These are phyloP conservation scores for Ajuga reptans DNA, from an alignment of 305 asterid species.

Conservation along the genomic window DNA sequence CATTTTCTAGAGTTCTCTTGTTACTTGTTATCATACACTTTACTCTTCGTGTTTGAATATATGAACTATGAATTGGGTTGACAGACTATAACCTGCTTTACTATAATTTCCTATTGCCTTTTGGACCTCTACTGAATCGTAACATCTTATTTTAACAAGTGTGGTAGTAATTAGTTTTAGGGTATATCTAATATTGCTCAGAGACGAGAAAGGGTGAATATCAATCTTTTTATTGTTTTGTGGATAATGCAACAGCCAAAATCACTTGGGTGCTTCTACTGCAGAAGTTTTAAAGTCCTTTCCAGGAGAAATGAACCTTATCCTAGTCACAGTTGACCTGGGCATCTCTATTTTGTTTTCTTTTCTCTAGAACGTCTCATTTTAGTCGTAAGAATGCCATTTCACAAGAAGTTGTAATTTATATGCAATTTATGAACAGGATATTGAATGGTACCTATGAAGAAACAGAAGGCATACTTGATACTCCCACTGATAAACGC, in stretches of 20 bases:
- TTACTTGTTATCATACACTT: not conserved
- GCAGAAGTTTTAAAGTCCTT: not conserved
- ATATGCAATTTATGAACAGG: constrained; percentile 39
- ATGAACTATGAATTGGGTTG: constrained; percentile 2
- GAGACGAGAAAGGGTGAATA: not conserved
- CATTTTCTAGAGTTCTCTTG: not conserved
- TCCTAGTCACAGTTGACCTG: not conserved
- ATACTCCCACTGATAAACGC: constrained; percentile 45
- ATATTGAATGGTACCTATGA: constrained; percentile 49
- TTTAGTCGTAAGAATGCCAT: constrained; percentile 4
- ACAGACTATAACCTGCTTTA: not conserved
- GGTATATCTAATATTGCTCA: not conserved
- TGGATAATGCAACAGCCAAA: not conserved
- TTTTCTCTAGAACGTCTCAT: not conserved
- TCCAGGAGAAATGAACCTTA: not conserved
- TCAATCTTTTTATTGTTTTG: not conserved
- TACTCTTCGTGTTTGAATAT: not conserved
- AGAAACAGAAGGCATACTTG: constrained; percentile 41
- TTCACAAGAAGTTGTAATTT: constrained; percentile 1
- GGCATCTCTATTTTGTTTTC: not conserved
- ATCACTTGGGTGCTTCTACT: not conserved
- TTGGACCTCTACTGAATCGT: not conserved
- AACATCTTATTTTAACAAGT: not conserved
- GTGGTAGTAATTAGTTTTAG: not conserved
- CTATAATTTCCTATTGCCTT: not conserved